A percentile compares a stretch with the other conserved stretches of the same genome.
phyloP scores from a whole-genome alignment of 2,329 filamentous ascomycete genomes.

The Diaporthe australafricana region DNA sequence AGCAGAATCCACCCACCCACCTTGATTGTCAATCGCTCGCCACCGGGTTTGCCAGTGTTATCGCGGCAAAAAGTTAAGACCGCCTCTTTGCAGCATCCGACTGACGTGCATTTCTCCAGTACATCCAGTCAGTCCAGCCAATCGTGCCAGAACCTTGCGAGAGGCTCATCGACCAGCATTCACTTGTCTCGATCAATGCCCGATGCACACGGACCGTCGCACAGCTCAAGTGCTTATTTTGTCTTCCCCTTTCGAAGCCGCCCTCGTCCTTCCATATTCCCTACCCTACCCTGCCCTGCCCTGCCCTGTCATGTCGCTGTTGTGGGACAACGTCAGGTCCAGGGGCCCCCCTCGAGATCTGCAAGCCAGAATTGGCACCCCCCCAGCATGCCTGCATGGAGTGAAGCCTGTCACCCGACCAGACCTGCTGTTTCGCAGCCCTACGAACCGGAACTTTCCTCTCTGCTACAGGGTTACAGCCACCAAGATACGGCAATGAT shows the following conservation, averaged over 20 bases:
- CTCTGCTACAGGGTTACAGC: neutral
- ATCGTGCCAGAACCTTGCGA: neutral
- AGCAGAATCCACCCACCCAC: constrained; percentile 1
- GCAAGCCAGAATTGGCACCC: neutral
- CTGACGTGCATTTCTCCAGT: neutral
- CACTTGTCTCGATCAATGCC: neutral
- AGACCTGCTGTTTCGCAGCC: neutral
- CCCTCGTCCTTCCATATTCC: neutral
- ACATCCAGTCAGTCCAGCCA: too few relatives aligned
- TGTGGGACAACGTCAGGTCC: neutral
- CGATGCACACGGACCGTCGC: neutral
- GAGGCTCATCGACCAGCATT: neutral
- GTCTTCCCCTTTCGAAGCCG: neutral
- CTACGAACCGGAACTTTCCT: neutral
- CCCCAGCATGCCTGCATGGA: neutral
- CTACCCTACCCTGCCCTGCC: neutral
- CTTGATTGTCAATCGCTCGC: too few relatives aligned
- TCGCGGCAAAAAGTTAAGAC: neutral
- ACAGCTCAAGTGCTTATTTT: neutral
- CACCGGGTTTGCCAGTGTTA: neutral
- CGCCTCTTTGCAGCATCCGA: neutral
- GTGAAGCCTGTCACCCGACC: neutral
- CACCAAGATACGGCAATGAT: neutral
- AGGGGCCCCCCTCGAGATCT: neutral
- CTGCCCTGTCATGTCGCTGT: neutral